phyloP scores from a whole-genome alignment of 495 filamentous ascomycete genomes.

The Apodospora peruviana region DNA sequence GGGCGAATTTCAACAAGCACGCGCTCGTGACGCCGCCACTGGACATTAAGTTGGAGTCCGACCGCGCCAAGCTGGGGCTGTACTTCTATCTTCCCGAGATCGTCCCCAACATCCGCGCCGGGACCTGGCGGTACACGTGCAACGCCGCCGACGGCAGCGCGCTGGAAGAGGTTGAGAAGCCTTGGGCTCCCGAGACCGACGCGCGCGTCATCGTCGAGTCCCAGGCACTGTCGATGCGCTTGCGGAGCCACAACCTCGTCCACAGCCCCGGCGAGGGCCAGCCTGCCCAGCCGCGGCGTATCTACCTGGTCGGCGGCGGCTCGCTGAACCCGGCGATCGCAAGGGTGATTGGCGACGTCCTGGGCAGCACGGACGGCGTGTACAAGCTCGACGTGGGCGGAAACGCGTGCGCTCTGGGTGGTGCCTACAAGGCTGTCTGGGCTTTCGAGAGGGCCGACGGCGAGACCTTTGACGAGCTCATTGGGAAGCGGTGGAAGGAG shows the following conservation, averaged over 20 bases:
- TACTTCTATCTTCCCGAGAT: slow-evolving; percentile 96
- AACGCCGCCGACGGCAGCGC: slow-evolving; percentile 38
- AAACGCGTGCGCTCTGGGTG: slow-evolving; percentile 90
- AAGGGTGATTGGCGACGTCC: slow-evolving; percentile 71
- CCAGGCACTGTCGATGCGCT: slow-evolving; percentile 82
- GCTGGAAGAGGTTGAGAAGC: slow-evolving; percentile 40
- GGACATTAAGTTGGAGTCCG: slow-evolving; percentile 46
- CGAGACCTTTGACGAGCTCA: slow-evolving; percentile 82
- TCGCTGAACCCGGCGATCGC: slow-evolving; percentile 84
- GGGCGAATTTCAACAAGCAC: slow-evolving; percentile 71
- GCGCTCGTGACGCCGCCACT: slow-evolving; percentile 61
- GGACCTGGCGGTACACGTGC: slow-evolving; percentile 80
- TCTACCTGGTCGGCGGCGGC: slow-evolving; percentile 93
- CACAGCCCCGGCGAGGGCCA: slow-evolving; percentile 45
- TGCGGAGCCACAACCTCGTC: slow-evolving; percentile 74
- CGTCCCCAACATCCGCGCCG: slow-evolving; percentile 78
- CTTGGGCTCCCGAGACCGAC: slow-evolving; percentile 51
- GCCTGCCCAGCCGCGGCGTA: slow-evolving; percentile 76
- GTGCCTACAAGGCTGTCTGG: slow-evolving; percentile 97
- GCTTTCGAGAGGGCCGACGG: slow-evolving; percentile 61
- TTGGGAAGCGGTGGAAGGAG: slow-evolving; percentile 79
- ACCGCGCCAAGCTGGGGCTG: slow-evolving; percentile 73
- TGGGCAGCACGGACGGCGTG: slow-evolving; percentile 84
- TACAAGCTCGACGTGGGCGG: slow-evolving; percentile 92
- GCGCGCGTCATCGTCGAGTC: slow-evolving; percentile 88